These are phyloP conservation scores for Steccherinum ochraceum DNA, from an alignment of 768 basidiomycete species.

Conservation along the genomic window DNA sequence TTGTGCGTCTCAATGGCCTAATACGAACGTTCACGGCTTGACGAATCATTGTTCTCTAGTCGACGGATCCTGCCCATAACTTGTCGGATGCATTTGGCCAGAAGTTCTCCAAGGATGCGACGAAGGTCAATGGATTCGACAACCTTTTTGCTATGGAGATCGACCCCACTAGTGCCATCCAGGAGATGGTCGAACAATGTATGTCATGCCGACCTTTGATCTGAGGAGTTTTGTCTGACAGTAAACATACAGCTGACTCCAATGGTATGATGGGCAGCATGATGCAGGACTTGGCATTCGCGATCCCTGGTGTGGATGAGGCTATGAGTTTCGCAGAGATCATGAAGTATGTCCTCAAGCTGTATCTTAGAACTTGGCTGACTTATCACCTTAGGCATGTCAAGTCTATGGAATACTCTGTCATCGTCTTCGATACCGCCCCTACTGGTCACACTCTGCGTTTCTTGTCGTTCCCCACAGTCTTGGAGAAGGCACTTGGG, in stretches of 20 bases:
- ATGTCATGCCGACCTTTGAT: too few species aligned
- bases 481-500: conserved; percentile 94
- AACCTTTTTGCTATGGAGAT: conserved; percentile 99
- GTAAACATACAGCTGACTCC: conserved; percentile 65
- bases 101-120: conserved; percentile 99
- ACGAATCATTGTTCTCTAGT: conserved; percentile 50
- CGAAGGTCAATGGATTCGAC: conserved; percentile 94
- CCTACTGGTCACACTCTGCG: conserved; percentile 98
- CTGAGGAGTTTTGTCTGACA: too few species aligned
- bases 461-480: conserved; percentile 97
- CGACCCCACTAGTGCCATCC: conserved; percentile 94
- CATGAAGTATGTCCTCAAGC: conserved; percentile 74
- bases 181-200: conserved; percentile 99
- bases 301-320: conserved; percentile 98
- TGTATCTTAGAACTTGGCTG: background rate
- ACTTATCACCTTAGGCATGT: conserved; percentile 63
- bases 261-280: conserved; percentile 97
- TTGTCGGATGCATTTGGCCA: conserved; percentile 97
- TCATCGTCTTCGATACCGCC: conserved; percentile 98
- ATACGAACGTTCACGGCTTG: too few species aligned
- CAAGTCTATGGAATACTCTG: conserved; percentile 99
- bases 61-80: conserved; percentile 99
- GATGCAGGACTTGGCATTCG: conserved; percentile 99
- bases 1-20: conserved; percentile 48
- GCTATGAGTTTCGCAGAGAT: conserved; percentile 99